Conservation (phyloP, 148 eudicot species). For the Chenopodium album region DNA sequence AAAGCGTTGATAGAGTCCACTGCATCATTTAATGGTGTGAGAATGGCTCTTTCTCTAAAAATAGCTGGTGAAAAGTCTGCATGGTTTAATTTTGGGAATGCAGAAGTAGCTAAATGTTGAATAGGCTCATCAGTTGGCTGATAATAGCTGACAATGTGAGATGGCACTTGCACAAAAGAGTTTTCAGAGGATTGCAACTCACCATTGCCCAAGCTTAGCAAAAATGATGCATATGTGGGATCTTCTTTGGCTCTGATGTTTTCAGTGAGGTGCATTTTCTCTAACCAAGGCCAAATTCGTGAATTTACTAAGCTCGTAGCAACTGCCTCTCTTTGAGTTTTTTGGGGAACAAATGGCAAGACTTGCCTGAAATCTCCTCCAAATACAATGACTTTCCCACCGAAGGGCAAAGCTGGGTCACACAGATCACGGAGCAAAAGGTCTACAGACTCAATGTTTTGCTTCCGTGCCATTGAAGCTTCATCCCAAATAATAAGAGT, state of each 20-base stretch:
- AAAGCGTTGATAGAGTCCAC: neutral
- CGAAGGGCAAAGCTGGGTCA: neutral
- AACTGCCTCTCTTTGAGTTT: neutral
- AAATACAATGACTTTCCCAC: neutral
- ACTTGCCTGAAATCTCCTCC: neutral
- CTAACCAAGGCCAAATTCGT: neutral
- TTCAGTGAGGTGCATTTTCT: neutral
- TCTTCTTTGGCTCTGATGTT: neutral
- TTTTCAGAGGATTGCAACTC: neutral
- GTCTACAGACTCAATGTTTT: neutral
- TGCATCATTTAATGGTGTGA: conserved; percentile 1
- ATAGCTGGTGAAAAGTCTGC: neutral
- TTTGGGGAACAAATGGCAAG: neutral
- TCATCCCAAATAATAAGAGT: no score
- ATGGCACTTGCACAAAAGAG: no score
- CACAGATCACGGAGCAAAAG: neutral
- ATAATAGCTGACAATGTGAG: neutral
- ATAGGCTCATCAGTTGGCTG: neutral
- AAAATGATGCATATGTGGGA: neutral
- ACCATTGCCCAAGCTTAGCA: neutral
- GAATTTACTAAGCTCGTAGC: neutral
- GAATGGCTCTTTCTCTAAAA: neutral
- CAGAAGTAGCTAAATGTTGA: neutral
- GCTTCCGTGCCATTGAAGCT: neutral
- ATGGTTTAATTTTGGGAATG: neutral